Base-by-base conservation (phyloP, 2,329 filamentous ascomycete species). In the Raffaelea arxii region DNA sequence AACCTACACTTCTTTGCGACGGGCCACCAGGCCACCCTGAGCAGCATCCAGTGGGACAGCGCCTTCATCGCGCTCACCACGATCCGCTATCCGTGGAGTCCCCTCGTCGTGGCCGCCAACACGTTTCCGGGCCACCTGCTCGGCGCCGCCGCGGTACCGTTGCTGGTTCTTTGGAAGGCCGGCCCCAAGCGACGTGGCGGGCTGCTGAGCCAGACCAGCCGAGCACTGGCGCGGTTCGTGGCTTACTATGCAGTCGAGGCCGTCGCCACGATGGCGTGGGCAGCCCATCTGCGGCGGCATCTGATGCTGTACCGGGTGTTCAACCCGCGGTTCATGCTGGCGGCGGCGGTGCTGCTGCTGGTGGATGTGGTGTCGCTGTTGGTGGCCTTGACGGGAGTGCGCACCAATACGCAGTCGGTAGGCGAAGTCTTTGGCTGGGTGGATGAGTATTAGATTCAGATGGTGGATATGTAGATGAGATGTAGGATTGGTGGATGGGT, bases 1-100 rank as follows among this genome's bases (percentile, higher is more conserved):
- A 88, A 85, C 58, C 94, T 91, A 65, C 83, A 96, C 69, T 98
- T 82, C 71, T 98, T 98, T 78, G 96, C 94, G 61, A 98, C 92
- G 0, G 92, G 92, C 51, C 92, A 98, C 64, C 91, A 97, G 65
- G 91, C 91, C 12, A 84, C 82, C 0, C 75, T 95, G 22, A 77
- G 82, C 55, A 86, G 81, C 54, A 91, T 98, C 59, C 92, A 98
- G 60, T 98, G 92, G 92, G 92, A 98, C 66, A 78, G 80, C 19
- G 91, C 89, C 3, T 98, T 98, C 66, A 86, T 98, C 54, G 86
- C 91, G 0, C 74, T 97, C 7, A 80, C 83, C 49, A 79, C 78
- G 6, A 78, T 98, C 53, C 78, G 78, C 48, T 96, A 98, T 65
- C 92, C 92, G 1, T 96, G 86, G 86, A 85, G 81, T 0, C 90